phyloP scores from a whole-genome alignment of 2,329 filamentous ascomycete species.

The Aspergillus sp. region DNA sequence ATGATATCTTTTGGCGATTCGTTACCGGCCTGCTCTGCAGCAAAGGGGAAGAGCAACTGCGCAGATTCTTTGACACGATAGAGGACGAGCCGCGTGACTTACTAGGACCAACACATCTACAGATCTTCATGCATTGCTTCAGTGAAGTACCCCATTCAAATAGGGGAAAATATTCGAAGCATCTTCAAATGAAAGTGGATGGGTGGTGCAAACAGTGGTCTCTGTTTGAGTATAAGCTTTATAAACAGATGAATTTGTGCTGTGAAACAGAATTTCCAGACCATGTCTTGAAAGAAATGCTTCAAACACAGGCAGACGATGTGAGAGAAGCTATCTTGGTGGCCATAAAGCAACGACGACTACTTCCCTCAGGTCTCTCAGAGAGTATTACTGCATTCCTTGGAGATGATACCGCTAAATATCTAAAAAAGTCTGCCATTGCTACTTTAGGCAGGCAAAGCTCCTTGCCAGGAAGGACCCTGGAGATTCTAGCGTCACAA shows the following conservation, averaged over 20 bases:
- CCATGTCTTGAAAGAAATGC: background rate
- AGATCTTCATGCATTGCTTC: constrained; percentile 35
- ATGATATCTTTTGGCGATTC: constrained; percentile 39
- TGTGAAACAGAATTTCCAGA: background rate
- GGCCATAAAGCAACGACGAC: background rate
- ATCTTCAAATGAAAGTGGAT: background rate
- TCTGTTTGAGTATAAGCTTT: background rate
- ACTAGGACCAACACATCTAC: constrained; percentile 30
- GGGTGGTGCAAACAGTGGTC: background rate
- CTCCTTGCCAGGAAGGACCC: background rate
- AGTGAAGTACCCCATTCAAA: constrained; percentile 15
- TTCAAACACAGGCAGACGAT: background rate
- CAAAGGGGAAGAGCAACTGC: constrained; percentile 5
- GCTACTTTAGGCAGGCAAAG: background rate
- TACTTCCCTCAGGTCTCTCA: background rate
- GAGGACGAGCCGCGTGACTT: constrained; percentile 29
- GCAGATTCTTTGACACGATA: constrained; percentile 23
- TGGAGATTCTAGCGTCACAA: background rate
- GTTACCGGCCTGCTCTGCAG: constrained; percentile 31
- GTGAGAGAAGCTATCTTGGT: background rate
- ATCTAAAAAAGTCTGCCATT: background rate
- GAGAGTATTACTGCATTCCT: background rate
- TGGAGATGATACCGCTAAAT: background rate
- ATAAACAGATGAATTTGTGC: background rate
- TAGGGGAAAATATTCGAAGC: background rate